A percentile compares a stretch with the other conserved stretches of the same genome.
These are phyloP conservation scores for Blepharisma japonicum DNA, from an alignment of 73 alveolate genomes.

Conservation along the genomic window DNA sequence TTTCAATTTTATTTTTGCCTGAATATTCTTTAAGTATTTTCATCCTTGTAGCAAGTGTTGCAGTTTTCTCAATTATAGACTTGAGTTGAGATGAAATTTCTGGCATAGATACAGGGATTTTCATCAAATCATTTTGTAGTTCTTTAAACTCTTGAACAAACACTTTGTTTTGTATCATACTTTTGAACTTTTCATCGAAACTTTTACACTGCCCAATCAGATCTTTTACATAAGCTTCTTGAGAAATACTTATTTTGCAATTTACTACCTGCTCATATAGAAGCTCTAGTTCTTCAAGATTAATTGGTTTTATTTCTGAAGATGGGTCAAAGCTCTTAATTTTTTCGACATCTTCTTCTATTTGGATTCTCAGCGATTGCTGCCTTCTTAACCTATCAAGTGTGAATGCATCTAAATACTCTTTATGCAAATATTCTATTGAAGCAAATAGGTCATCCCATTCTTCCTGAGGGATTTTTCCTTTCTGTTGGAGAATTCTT, in stretches of 20 bases:
- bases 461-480: constrained; percentile 21
- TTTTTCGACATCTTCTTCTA: constrained; percentile 10
- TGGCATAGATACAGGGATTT: constrained; percentile 15
- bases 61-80: not conserved
- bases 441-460: constrained; percentile 5
- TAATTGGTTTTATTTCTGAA: not conserved
- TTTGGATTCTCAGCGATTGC: constrained; percentile 5
- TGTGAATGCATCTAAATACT: not conserved
- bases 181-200: not conserved
- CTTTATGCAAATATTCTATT: constrained; percentile 7
- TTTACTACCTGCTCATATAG: not conserved
- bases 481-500: constrained; percentile 12
- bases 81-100: not conserved
- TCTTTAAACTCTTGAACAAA: not conserved
- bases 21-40: constrained; percentile 16
- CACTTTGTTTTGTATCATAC: not conserved
- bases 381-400: constrained; percentile 3
- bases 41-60: not conserved
- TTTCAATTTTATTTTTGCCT: constrained; percentile 17
- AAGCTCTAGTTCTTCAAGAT: not conserved
- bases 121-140: constrained; percentile 4
- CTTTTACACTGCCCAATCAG: not conserved
- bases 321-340: not conserved
- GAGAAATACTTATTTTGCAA: not conserved
- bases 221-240: not conserved